Conservation (phyloP, 805 yeast species). For the Kregervanrija pseudodelftensis region DNA sequence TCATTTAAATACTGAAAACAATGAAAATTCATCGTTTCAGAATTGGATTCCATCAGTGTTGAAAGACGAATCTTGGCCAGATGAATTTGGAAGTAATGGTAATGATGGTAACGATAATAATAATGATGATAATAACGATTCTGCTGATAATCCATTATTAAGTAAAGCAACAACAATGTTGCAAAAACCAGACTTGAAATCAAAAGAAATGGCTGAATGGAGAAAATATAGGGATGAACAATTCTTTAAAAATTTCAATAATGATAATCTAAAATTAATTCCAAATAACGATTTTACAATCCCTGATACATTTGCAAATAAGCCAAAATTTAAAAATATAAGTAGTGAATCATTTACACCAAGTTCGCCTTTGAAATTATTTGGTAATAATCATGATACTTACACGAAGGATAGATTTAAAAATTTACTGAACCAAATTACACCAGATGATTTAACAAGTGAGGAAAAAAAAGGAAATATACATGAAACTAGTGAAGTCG, state of each 20-base stretch:
- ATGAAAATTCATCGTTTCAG: not conserved
- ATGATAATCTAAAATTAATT: constrained; percentile 13
- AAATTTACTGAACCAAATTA: constrained; percentile 17
- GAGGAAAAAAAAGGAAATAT: constrained; percentile 5
- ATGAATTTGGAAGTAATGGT: constrained; percentile 1
- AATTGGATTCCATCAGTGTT: constrained; percentile 3
- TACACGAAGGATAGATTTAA: constrained; percentile 24
- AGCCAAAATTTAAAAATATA: constrained; percentile 12
- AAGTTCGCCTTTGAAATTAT: constrained; percentile 25
- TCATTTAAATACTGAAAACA: not conserved
- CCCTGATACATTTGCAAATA: constrained; percentile 27
- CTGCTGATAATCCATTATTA: constrained; percentile 14
- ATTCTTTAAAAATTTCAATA: constrained; percentile 17
- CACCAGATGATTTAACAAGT: constrained; percentile 10
- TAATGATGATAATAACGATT: not conserved
- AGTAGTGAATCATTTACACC: constrained; percentile 20
- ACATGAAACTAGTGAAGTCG: constrained; percentile 1
- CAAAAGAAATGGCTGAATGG: constrained; percentile 24
- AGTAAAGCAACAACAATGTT: constrained; percentile 21
- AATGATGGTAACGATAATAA: constrained; percentile 12
- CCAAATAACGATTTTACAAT: constrained; percentile 13
- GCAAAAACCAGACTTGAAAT: constrained; percentile 11
- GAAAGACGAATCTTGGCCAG: constrained; percentile 12
- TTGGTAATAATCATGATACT: constrained; percentile 24
- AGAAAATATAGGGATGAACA: constrained; percentile 18